Evolutionary conservation across 306 rosid genomes (phyloP).

Genomic region (Mucuna pruriens): DNA sequence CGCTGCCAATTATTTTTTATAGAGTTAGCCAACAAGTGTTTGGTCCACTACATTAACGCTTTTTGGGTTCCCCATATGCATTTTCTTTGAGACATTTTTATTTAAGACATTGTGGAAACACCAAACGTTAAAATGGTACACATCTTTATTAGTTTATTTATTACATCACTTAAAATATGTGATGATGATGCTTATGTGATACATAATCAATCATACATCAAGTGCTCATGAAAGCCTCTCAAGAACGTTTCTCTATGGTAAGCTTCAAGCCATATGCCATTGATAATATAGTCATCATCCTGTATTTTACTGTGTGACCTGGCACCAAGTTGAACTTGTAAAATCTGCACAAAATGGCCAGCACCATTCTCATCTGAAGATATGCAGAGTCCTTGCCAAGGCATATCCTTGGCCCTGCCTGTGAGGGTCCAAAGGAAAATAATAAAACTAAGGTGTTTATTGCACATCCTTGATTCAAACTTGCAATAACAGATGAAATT

Average conservation of each 20-base stretch:
- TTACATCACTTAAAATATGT: slow-evolving; percentile 8
- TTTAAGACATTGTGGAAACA: too few relatives aligned
- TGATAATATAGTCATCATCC: slow-evolving; percentile 95
- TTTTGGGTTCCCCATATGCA: too few relatives aligned
- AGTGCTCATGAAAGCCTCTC: neutral
- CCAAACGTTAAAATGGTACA: neutral
- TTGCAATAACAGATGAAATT: neutral
- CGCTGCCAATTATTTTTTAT: too few relatives aligned
- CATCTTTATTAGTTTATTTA: neutral
- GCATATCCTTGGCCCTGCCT: slow-evolving; percentile 95
- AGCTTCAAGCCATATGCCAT: slow-evolving; percentile 90
- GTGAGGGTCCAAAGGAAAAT: slow-evolving; percentile 15
- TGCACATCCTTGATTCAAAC: neutral
- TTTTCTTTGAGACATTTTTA: too few relatives aligned
- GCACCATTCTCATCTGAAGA: slow-evolving; percentile 91
- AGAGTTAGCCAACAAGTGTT: too few relatives aligned
- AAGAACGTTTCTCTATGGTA: slow-evolving; percentile 58
- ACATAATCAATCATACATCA: neutral
- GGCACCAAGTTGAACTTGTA: slow-evolving; percentile 76
- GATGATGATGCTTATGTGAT: neutral
- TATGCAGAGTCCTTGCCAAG: slow-evolving; percentile 96
- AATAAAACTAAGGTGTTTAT: neutral
- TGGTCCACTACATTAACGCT: too few relatives aligned
- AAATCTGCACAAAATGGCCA: slow-evolving; percentile 87
- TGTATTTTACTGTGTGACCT: slow-evolving; percentile 70